Percentiles rank a stretch among this genome's conserved stretches.
phyloP scores from a whole-genome alignment of 768 basidiomycete species.

The Xanthoconium purpureum region DNA sequence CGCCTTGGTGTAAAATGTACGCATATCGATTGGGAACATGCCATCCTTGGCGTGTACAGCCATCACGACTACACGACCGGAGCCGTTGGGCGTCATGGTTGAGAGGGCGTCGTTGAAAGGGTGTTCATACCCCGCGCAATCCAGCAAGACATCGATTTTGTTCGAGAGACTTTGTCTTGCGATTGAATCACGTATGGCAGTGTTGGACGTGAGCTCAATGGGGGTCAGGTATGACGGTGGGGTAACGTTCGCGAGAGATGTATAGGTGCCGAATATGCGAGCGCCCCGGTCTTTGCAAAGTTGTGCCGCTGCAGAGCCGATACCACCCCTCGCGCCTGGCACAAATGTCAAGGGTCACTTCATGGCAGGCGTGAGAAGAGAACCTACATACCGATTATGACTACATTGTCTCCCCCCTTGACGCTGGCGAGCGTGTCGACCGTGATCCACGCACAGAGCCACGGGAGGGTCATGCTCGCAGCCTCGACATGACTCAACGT shows the following conservation, averaged over 20 bases:
- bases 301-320: conserved; percentile 34
- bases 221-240: conserved; percentile 31
- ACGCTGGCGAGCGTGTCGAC: conserved; percentile 34
- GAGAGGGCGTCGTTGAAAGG: conserved; percentile 34
- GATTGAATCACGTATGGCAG: conserved; percentile 31
- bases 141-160: conserved; percentile 33
- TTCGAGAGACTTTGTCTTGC: conserved; percentile 24
- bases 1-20: conserved; percentile 31
- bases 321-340: conserved; percentile 34
- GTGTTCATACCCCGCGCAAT: conserved; percentile 33
- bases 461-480: conserved; percentile 33
- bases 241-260: conserved; percentile 24
- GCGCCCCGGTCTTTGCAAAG: conserved; percentile 32
- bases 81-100: conserved; percentile 32
- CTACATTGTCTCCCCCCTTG: conserved; percentile 32
- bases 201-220: conserved; percentile 31
- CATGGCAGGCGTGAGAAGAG: background rate
- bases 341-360: background rate
- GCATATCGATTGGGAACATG: conserved; percentile 30
- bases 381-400: conserved; percentile 28
- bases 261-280: conserved; percentile 35
- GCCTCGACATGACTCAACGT: conserved; percentile 24
- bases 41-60: conserved; percentile 34
- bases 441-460: conserved; percentile 38
- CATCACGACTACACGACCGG: conserved; percentile 36